Evolutionary conservation across 23 red algal species (phyloP), one percentile per base, ranked within the genome.

Genomic region (Pyropia yezoensis): DNA sequence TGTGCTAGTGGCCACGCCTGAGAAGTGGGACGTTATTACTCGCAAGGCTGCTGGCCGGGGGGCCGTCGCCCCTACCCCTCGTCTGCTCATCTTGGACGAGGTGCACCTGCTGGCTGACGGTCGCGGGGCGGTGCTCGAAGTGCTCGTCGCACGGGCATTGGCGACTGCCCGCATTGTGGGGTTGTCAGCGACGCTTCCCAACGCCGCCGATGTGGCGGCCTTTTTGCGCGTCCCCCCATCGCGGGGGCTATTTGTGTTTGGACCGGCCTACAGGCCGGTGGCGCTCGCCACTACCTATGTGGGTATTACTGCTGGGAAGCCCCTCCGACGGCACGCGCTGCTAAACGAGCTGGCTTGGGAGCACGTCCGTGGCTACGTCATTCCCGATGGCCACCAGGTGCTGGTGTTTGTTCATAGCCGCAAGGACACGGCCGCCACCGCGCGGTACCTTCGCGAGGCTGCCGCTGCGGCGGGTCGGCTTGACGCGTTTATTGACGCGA

Each of bases 21-120:
- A 98, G 59, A 98, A 98, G 61, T 98, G 94, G 94, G 94, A 98
- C 19, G 86, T 98, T n/a, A 58, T 98, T 16, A 98, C 85, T 14
- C 71, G 94, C 18, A 85, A 87, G 57, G 69, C 75, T 6, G 63
- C 32, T 0, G 72, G 74, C 21, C 78, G 79, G 17, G 63, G 59
- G 25, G 72, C 70, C 30, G 75, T 95, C n/a, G 21, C 49, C 27
- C 39, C 49, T 14, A 51, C 49, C 27, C 39, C 53, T 8, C 66
- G 62, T 18, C 69, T 98, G 34, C 65, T 98, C 16, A 87, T 98
- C 3, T 54, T 98, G 18, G 94, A 98, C 53, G 94, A 98, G 70
- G 78, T 98, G 30, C 94, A 98, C 68, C 63, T 98, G 28, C 69
- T 98, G 0, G 75, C 79, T 33, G 94, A 98, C 58, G 86, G 91